Evolutionary conservation across 2,329 filamentous ascomycete species (phyloP).

Genomic region (Colletotrichum sp.): DNA sequence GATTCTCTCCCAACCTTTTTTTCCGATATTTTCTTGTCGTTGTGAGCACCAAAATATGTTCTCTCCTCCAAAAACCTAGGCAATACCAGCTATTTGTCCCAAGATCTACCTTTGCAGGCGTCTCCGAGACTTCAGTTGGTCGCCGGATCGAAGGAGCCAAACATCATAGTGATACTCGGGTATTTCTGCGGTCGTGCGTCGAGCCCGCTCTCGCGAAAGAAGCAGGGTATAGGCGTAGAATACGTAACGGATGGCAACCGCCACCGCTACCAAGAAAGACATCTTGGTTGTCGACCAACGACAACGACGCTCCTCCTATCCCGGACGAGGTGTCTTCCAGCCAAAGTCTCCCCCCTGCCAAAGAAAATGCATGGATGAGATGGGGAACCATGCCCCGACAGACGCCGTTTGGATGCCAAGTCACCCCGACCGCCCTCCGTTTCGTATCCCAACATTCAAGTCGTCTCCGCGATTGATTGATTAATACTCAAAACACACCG

Average conservation of each 20-base stretch:
- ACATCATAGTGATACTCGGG: conserved; percentile 18
- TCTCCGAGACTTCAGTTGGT: neutral
- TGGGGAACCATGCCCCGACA: conserved; percentile 8
- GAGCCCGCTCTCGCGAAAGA: conserved; percentile 12
- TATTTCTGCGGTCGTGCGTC: conserved; percentile 21
- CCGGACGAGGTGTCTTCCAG: conserved; percentile 15
- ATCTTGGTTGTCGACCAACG: conserved; percentile 14
- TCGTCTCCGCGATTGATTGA: conserved; percentile 21
- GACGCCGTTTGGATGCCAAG: conserved; percentile 21
- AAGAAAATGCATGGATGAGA: conserved; percentile 17
- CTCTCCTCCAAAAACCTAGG: neutral
- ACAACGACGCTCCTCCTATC: conserved; percentile 15
- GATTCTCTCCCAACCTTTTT: conserved; percentile 21
- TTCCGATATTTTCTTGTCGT: conserved; percentile 20
- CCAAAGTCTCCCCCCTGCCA: conserved; percentile 4
- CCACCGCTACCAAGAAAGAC: conserved; percentile 3
- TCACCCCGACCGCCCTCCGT: conserved; percentile 14
- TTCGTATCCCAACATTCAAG: conserved; percentile 21
- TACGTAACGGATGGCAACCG: conserved; percentile 16
- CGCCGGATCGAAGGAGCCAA: neutral
- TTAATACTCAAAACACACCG: conserved; percentile 22
- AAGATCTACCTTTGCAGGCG: neutral
- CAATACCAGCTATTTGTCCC: neutral
- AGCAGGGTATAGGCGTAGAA: conserved; percentile 20
- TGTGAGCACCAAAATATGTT: conserved; percentile 14